Base-by-base conservation (phyloP, 2,329 filamentous ascomycete species). In the Trichoderma semiorbis region DNA sequence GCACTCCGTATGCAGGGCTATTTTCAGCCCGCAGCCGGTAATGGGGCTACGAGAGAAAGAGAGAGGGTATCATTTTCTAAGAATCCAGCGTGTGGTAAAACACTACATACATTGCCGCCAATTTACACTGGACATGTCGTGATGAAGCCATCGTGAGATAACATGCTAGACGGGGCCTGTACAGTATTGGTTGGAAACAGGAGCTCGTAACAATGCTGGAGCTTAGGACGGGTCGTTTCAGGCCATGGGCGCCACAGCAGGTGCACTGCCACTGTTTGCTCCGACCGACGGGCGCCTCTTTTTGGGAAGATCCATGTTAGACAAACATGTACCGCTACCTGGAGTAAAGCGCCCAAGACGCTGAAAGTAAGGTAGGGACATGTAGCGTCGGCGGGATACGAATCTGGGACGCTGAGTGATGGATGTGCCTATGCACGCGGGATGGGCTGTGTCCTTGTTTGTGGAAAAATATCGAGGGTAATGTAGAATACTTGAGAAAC, bases 201-300 rank as follows among this genome's bases (percentile, higher is more conserved):
- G 47, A 63, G 69, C 64, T 65, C 30, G 62, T 60, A 62, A 62
- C 32, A 26, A 26, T 16, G 5, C 12, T 34, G 30, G 24, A 28
- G 24, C 55, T 61, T 39, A 16, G 62, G 12, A 71, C 63, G 62
- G 63, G 69, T 71, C 32, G 69, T 71, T 71, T 71, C 69, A 71
- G 69, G 69, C 47, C 39, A 26, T 47, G 55, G 53, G 36, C 39
- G 34, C 39, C 43, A 43, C 66, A 60, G 66, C 66, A 60, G 66
- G 55, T 70, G 68, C 68, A 70, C 68, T 70, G 68, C 68, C 68
- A 63, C 68, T 55, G 43, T 61, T 30, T 62, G 68, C 28, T 69
- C 65, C 64, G 50, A 32, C 50, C 64, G 53, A 53, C 53, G 50
- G 50, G 64, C 64, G 34, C 53, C 53, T 68, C 50, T 57, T 57